These are phyloP conservation scores for Lasiosphaeria hispida DNA, from an alignment of 495 filamentous ascomycete species.

Conservation along the genomic window DNA sequence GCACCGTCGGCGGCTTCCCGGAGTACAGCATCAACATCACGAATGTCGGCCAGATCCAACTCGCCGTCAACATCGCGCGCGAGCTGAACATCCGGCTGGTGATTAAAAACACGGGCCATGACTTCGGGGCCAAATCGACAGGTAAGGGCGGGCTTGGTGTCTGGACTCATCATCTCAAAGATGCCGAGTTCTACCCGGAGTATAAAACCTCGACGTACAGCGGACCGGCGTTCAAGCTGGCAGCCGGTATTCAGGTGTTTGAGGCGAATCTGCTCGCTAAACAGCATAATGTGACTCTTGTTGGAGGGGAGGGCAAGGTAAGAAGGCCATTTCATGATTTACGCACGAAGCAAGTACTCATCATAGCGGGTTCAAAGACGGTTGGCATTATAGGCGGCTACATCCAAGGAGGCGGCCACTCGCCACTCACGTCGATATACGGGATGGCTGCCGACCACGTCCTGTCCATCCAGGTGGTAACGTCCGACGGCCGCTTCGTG, in stretches of 20 bases:
- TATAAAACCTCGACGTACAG: constrained; percentile 34
- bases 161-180: constrained; percentile 65
- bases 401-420: constrained; percentile 60
- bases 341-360: too few relatives aligned
- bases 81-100: constrained; percentile 56
- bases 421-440: constrained; percentile 46
- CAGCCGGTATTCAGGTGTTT: constrained; percentile 51
- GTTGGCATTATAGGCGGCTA: constrained; percentile 47
- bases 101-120: constrained; percentile 67
- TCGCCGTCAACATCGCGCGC: constrained; percentile 59
- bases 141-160: constrained; percentile 52
- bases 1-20: constrained; percentile 59
- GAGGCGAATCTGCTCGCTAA: constrained; percentile 47
- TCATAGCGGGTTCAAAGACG: too few relatives aligned
- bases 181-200: constrained; percentile 37
- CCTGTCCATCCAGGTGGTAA: constrained; percentile 58
- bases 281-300: constrained; percentile 39
- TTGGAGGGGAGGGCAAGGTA: constrained; percentile 45
- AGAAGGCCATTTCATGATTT: neutral
- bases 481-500: constrained; percentile 52
- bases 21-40: constrained; percentile 57
- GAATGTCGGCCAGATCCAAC: constrained; percentile 46
- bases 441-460: constrained; percentile 61
- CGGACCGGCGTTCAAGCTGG: constrained; percentile 47
- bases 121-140: constrained; percentile 51